Percentiles rank a stretch among this genome's conserved stretches.
Conservation (phyloP, 1,139 yeast genomes). For the Taphrina populina region DNA sequence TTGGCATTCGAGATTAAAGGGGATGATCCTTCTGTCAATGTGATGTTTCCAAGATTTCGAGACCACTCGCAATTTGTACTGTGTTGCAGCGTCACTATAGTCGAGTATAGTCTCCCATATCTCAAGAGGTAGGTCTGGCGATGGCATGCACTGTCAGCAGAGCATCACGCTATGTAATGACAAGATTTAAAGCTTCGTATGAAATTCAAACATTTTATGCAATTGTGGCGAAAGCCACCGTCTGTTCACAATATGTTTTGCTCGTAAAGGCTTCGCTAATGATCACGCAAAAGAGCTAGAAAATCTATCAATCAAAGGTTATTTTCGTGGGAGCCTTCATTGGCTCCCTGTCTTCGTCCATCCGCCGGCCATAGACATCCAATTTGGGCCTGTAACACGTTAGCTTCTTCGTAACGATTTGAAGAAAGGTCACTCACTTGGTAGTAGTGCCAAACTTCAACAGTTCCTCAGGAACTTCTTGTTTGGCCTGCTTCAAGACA, state of each 20-base stretch:
- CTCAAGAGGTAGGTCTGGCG: slow-evolving; percentile 28
- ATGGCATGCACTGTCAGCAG: not conserved
- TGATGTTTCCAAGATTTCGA: slow-evolving; percentile 16
- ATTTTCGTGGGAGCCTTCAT: slow-evolving; percentile 39
- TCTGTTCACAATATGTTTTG: not conserved
- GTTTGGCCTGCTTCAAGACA: slow-evolving; percentile 88
- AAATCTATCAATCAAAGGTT: slow-evolving; percentile 37
- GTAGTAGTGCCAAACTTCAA: slow-evolving; percentile 96
- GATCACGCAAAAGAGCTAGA: not conserved
- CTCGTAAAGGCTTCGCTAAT: not conserved
- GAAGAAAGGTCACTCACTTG: slow-evolving; percentile 62
- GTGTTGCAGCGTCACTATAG: slow-evolving; percentile 14
- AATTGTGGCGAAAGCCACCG: not conserved
- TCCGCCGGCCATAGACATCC: slow-evolving; percentile 32
- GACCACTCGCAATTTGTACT: slow-evolving; percentile 5
- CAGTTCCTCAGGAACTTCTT: slow-evolving; percentile 94
- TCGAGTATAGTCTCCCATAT: slow-evolving; percentile 19
- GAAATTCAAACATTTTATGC: not conserved
- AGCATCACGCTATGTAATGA: too few relatives aligned
- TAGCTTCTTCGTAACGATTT: not conserved
- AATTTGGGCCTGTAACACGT: slow-evolving; percentile 22
- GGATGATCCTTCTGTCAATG: slow-evolving; percentile 8
- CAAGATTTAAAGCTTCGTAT: too few relatives aligned
- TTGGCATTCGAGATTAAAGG: not conserved
- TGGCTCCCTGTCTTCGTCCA: slow-evolving; percentile 32